phyloP scores from a whole-genome alignment of 768 basidiomycete species.

The Mycena chlorophos region DNA sequence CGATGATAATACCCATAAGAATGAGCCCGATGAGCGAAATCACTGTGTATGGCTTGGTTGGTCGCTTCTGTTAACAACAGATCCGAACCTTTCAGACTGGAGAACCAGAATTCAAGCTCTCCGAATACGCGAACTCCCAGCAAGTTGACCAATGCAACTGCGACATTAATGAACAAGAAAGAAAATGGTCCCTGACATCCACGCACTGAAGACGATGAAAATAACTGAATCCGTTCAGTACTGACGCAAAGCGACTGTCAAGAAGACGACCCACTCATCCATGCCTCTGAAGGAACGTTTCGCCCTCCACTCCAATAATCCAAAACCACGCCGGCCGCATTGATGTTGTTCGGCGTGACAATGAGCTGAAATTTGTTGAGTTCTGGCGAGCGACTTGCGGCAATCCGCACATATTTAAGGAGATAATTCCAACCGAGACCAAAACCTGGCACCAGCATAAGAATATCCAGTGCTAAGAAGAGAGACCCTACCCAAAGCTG shows the following conservation, averaged over 20 bases:
- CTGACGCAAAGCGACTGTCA: slow-evolving; percentile 1
- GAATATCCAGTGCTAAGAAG: not conserved
- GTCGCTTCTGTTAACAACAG: slow-evolving; percentile 20
- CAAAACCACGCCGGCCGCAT: slow-evolving; percentile 57
- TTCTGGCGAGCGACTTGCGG: not conserved
- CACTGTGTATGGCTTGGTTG: slow-evolving; percentile 29
- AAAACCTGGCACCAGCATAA: slow-evolving; percentile 35
- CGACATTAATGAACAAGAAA: not conserved
- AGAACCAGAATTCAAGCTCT: slow-evolving; percentile 75
- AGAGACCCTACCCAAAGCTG: slow-evolving; percentile 51
- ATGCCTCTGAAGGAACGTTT: slow-evolving; percentile 47
- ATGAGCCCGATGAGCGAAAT: slow-evolving; percentile 50
- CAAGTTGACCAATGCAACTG: slow-evolving; percentile 58
- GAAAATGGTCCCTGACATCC: not conserved
- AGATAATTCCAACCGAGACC: slow-evolving; percentile 67
- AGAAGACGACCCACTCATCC: slow-evolving; percentile 50
- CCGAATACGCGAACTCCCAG: slow-evolving; percentile 68
- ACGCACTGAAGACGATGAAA: slow-evolving; percentile 57
- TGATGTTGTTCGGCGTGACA: slow-evolving; percentile 66
- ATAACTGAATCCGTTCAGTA: slow-evolving; percentile 40
- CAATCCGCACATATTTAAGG: slow-evolving; percentile 47
- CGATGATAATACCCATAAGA: slow-evolving; percentile 63
- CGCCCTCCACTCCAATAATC: slow-evolving; percentile 44
- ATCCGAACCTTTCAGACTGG: slow-evolving; percentile 61
- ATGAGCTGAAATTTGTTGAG: slow-evolving; percentile 43